These are phyloP conservation scores for Boletus coccyginus DNA, from an alignment of 768 basidiomycete species.

Conservation along the genomic window DNA sequence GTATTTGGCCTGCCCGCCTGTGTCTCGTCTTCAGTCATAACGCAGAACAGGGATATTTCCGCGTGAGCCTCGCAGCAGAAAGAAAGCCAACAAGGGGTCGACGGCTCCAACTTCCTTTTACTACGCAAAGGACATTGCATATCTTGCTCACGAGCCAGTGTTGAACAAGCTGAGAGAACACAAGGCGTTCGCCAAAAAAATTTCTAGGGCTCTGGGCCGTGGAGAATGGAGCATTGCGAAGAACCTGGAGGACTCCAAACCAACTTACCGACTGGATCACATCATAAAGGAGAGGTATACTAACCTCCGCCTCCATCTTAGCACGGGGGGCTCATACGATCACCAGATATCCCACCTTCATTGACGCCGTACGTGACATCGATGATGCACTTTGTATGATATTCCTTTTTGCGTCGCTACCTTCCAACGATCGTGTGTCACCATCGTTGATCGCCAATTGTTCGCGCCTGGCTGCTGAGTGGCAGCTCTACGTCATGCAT, in stretches of 20 bases:
- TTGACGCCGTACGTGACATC: conserved; percentile 92
- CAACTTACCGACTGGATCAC: conserved; percentile 89
- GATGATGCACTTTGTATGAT: conserved; percentile 97
- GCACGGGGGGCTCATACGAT: conserved; percentile 7
- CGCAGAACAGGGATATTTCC: conserved; percentile 82
- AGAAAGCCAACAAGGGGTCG: conserved; percentile 95
- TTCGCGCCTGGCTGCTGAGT: conserved; percentile 85
- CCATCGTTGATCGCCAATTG: conserved; percentile 88
- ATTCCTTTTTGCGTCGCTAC: conserved; percentile 88
- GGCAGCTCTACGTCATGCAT: conserved; percentile 96
- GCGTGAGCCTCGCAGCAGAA: conserved; percentile 88
- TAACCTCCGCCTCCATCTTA: background rate
- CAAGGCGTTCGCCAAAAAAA: conserved; percentile 97
- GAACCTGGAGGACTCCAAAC: conserved; percentile 89
- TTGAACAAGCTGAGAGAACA: conserved; percentile 92
- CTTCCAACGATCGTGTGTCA: conserved; percentile 80
- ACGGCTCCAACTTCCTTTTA: conserved; percentile 98
- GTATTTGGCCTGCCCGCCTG: conserved; percentile 39
- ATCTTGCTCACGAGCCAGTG: conserved; percentile 94
- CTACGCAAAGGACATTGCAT: conserved; percentile 96
- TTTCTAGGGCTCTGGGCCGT: conserved; percentile 87
- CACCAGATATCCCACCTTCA: conserved; percentile 90
- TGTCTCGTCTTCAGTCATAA: conserved; percentile 8
- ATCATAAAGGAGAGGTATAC: conserved; percentile 94
- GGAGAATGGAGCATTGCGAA: conserved; percentile 96